Evolutionary conservation across 2,329 filamentous ascomycete species (phyloP).

Genomic region (Nectriaceae sp.): DNA sequence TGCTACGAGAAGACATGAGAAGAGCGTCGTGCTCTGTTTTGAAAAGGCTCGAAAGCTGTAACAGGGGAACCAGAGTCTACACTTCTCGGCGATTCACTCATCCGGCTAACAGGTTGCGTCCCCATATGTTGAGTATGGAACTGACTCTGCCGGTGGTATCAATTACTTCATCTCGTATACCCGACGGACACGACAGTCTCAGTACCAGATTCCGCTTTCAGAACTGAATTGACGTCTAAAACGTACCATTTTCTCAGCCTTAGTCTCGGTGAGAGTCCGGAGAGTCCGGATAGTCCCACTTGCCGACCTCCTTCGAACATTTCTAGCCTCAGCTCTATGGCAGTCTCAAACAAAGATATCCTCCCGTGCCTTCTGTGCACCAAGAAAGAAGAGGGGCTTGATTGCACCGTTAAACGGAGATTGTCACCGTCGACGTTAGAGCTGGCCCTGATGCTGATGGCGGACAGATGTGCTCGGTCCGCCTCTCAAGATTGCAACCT

Average conservation of each 20-base stretch:
- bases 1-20: no score
- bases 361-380: no score
- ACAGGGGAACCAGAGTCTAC: no score
- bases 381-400: no score
- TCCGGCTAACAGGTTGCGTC: no score
- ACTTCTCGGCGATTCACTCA: no score
- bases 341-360: neutral
- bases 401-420: neutral
- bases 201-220: no score
- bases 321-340: neutral
- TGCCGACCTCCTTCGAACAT: neutral
- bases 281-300: neutral
- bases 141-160: neutral
- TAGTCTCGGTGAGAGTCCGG: no score
- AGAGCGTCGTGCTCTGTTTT: no score
- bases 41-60: no score
- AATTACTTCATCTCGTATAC: no score
- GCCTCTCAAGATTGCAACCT: slow-evolving; percentile 18
- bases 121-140: neutral
- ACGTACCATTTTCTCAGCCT: neutral
- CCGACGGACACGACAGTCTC: no score
- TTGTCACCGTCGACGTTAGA: neutral
- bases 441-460: neutral
- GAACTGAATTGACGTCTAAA: neutral
- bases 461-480: slow-evolving; percentile 16